phyloP scores from a whole-genome alignment of 257 asterid species.

The Forsythia viridissima region DNA sequence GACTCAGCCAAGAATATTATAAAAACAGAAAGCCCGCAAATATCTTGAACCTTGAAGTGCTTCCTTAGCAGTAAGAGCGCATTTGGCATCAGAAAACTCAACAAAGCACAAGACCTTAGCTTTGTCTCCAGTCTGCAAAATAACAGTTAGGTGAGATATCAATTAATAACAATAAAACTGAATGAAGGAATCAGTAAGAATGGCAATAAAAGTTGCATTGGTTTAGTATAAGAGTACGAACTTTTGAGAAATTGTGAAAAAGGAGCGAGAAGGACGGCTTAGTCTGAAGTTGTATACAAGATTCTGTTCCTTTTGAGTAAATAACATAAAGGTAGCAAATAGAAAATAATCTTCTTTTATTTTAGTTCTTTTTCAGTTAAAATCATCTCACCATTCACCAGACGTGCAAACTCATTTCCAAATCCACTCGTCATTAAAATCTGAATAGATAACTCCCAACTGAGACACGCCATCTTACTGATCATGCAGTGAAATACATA shows the following conservation, averaged over 20 bases:
- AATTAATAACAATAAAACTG: constrained; percentile 1
- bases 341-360: background rate
- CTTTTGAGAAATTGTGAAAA: background rate
- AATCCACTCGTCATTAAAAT: background rate
- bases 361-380: background rate
- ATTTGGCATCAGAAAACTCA: constrained; percentile 73
- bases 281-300: background rate
- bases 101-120: constrained; percentile 78
- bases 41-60: constrained; percentile 73
- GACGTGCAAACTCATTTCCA: background rate
- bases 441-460: background rate
- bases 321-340: background rate
- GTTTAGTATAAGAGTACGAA: background rate
- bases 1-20: background rate
- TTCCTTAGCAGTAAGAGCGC: constrained; percentile 71
- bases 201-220: constrained; percentile 6
- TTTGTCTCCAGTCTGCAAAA: constrained; percentile 69
- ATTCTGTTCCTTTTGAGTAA: background rate
- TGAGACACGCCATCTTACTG: background rate
- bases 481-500: background rate
- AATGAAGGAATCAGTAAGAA: constrained; percentile 1
- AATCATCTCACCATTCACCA: background rate
- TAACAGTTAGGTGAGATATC: background rate
- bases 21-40: constrained; percentile 10
- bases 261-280: background rate